These are phyloP conservation scores for Ophiostoma sp. DNA, from an alignment of 2,329 filamentous ascomycete genomes.

Conservation along the genomic window DNA sequence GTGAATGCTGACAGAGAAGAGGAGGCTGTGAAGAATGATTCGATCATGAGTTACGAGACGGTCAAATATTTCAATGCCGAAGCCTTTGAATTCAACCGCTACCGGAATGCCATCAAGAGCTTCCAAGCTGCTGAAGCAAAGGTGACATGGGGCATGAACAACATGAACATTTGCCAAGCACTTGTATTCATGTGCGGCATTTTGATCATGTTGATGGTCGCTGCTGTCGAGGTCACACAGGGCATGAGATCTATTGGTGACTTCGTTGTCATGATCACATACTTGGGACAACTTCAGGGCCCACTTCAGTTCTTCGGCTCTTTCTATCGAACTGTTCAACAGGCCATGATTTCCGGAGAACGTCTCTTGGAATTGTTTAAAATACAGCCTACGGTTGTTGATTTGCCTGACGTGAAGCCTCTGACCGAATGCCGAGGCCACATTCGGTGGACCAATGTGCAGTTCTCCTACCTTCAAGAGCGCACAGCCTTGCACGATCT, in stretches of 20 bases:
- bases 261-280: slow-evolving; percentile 73
- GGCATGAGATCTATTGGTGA: slow-evolving; percentile 66
- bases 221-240: slow-evolving; percentile 73
- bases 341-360: slow-evolving; percentile 96
- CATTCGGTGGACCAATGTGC: slow-evolving; percentile 83
- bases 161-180: slow-evolving; percentile 80
- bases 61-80: slow-evolving; percentile 91
- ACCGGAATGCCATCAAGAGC: slow-evolving; percentile 66
- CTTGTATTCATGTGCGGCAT: slow-evolving; percentile 77
- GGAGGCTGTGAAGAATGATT: slow-evolving; percentile 97
- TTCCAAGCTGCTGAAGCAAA: slow-evolving; percentile 75
- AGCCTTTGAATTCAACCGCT: slow-evolving; percentile 73
- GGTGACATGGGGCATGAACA: slow-evolving; percentile 72
- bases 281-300: slow-evolving; percentile 76
- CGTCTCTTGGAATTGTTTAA: slow-evolving; percentile 94
- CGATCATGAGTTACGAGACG: slow-evolving; percentile 96
- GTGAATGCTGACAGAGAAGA: slow-evolving; percentile 93
- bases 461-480: slow-evolving; percentile 85
- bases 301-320: slow-evolving; percentile 88
- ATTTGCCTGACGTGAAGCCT: slow-evolving; percentile 64
- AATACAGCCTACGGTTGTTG: slow-evolving; percentile 87
- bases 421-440: slow-evolving; percentile 73
- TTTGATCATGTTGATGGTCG: slow-evolving; percentile 69
- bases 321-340: slow-evolving; percentile 94
- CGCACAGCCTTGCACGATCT: slow-evolving; percentile 83